Conservation (phyloP, 176 grass and related monocot genomes). For the Musa troglodytarum region DNA sequence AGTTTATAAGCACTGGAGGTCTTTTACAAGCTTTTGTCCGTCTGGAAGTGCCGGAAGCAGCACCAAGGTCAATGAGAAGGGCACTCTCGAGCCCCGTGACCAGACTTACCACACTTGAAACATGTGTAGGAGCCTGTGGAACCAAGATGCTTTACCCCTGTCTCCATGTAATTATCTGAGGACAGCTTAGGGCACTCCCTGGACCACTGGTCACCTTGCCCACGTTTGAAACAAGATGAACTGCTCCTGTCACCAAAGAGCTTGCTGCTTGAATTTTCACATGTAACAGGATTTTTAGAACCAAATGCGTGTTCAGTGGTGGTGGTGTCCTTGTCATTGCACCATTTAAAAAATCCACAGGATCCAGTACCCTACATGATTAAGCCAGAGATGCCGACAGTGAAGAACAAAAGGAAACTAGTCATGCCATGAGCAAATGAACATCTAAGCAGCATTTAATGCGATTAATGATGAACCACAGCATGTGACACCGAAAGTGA, state of each 20-base stretch:
- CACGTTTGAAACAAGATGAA: conserved; percentile 66
- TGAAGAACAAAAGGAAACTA: no score
- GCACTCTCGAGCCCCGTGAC: conserved; percentile 30
- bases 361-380: conserved; percentile 36
- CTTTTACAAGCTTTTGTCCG: not conserved
- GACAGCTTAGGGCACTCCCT: conserved; percentile 62
- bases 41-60: not conserved
- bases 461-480: no score
- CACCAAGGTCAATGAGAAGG: not conserved
- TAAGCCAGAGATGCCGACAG: not conserved
- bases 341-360: conserved; percentile 75
- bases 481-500: no score
- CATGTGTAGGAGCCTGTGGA: conserved; percentile 17
- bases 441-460: no score
- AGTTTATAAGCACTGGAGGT: not conserved
- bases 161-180: conserved; percentile 33
- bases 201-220: conserved; percentile 71
- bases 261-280: conserved; percentile 27
- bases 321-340: conserved; percentile 27
- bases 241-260: conserved; percentile 26
- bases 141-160: conserved; percentile 30
- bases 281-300: conserved; percentile 18
- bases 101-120: conserved; percentile 27
- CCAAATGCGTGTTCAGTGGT: conserved; percentile 25
- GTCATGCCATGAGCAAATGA: no score